Conservation (phyloP, 352 stramenopile genomes). For the Blastocystis sp. region DNA sequence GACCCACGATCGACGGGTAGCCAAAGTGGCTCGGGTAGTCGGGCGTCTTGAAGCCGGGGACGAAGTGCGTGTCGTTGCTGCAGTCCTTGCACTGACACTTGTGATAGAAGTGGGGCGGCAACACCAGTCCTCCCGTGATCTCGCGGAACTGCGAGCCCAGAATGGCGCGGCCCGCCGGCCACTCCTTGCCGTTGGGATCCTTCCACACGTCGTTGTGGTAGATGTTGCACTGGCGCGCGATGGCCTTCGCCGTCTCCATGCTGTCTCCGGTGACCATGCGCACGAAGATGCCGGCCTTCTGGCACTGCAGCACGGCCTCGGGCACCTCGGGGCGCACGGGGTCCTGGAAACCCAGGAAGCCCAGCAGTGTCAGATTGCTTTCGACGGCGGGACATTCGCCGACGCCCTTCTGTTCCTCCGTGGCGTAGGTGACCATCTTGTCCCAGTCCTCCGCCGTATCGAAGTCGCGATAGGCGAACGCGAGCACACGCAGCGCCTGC, state of each 20-base stretch:
- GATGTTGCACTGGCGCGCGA: slow-evolving; percentile 87
- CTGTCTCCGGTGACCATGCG: slow-evolving; percentile 96
- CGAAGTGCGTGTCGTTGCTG: slow-evolving; percentile 75
- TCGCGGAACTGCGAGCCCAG: slow-evolving; percentile 80
- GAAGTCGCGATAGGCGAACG: slow-evolving; percentile 66
- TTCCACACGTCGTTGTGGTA: slow-evolving; percentile 61
- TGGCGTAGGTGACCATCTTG: background rate
- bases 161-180: slow-evolving; percentile 68
- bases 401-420: slow-evolving; percentile 56
- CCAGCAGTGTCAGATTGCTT: slow-evolving; percentile 69
- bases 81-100: slow-evolving; percentile 45
- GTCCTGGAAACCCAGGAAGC: slow-evolving; percentile 88
- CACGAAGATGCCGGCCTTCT: slow-evolving; percentile 86
- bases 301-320: slow-evolving; percentile 81
- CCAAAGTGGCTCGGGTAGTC: slow-evolving; percentile 59
- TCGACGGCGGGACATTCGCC: slow-evolving; percentile 62
- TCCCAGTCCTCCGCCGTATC: slow-evolving; percentile 37
- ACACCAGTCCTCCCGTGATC: slow-evolving; percentile 57
- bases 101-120: slow-evolving; percentile 47
- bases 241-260: slow-evolving; percentile 86
- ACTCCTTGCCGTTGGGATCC: slow-evolving; percentile 54
- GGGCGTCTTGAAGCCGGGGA: slow-evolving; percentile 58
- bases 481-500: slow-evolving; percentile 69
- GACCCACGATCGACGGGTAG: slow-evolving; percentile 29
- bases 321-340: slow-evolving; percentile 82